These are phyloP conservation scores for Candida hungchunana DNA, from an alignment of 805 yeast genomes.

Conservation along the genomic window DNA sequence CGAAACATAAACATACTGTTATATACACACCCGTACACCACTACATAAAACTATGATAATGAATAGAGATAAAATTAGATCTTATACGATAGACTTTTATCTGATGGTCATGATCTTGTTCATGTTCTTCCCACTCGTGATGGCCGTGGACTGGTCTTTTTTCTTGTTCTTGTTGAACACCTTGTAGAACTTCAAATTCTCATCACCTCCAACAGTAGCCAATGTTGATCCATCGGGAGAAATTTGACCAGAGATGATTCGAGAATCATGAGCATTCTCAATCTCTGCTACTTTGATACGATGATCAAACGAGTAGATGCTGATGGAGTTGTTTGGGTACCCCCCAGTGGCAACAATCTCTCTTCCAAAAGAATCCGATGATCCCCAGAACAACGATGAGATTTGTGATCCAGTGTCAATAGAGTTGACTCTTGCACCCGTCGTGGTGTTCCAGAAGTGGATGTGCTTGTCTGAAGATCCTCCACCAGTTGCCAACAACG, in stretches of 20 bases:
- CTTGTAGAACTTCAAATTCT: slow-evolving; percentile 92
- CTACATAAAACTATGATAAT: no score
- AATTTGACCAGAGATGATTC: slow-evolving; percentile 76
- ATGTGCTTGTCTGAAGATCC: slow-evolving; percentile 87
- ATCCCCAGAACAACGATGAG: slow-evolving; percentile 91
- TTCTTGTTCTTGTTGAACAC: slow-evolving; percentile 60
- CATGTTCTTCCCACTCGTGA: slow-evolving; percentile 41
- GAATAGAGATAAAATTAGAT: no score
- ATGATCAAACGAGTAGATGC: slow-evolving; percentile 82
- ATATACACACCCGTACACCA: not conserved
- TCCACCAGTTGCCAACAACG: slow-evolving; percentile 93
- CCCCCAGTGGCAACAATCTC: slow-evolving; percentile 96
- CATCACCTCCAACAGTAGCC: slow-evolving; percentile 96
- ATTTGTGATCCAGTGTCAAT: slow-evolving; percentile 93
- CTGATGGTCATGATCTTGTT: slow-evolving; percentile 50
- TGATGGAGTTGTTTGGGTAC: slow-evolving; percentile 78
- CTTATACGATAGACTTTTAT: slow-evolving; percentile 23
- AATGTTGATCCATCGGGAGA: slow-evolving; percentile 88
- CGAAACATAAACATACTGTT: not conserved
- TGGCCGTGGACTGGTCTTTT: slow-evolving; percentile 28
- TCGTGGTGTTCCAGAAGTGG: slow-evolving; percentile 92
- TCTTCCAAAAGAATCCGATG: slow-evolving; percentile 58
- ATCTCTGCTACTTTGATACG: slow-evolving; percentile 86
- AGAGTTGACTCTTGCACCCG: slow-evolving; percentile 81
- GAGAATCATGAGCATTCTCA: slow-evolving; percentile 79